A percentile compares a stretch with the other conserved stretches of the same genome.
These are phyloP conservation scores for Calonectria montana DNA, from an alignment of 2,329 filamentous ascomycete genomes.

Conservation along the genomic window DNA sequence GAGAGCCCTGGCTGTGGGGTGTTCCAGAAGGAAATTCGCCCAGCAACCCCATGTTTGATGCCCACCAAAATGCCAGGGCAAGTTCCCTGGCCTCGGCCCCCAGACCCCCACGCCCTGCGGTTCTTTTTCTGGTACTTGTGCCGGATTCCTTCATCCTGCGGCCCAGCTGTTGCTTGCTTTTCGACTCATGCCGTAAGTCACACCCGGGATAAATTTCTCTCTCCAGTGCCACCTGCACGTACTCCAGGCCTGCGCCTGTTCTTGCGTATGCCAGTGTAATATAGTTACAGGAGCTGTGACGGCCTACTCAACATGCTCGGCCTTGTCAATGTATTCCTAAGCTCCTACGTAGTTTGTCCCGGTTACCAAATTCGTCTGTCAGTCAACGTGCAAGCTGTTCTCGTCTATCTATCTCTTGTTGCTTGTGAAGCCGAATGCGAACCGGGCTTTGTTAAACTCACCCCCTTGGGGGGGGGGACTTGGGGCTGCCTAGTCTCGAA, in stretches of 20 bases:
- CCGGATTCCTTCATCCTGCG: constrained; percentile 17
- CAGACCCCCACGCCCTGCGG: constrained; percentile 24
- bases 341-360: constrained; percentile 7
- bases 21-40: constrained; percentile 38
- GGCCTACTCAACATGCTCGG: not conserved
- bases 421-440: not conserved
- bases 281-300: constrained; percentile 12
- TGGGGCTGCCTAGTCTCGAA: constrained; percentile 16
- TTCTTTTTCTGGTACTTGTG: constrained; percentile 28
- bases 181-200: not conserved
- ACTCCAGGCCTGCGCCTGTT: not conserved
- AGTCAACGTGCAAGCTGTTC: not conserved
- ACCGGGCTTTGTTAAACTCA: constrained; percentile 2
- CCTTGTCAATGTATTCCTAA: constrained; percentile 6
- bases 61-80: constrained; percentile 13
- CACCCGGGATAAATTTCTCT: constrained; percentile 2
- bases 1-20: constrained; percentile 18
- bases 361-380: not conserved
- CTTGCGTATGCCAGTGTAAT: constrained; percentile 14
- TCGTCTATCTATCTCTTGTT: constrained; percentile 6
- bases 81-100: constrained; percentile 12
- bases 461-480: constrained; percentile 6
- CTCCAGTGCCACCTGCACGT: not conserved
- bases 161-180: not conserved
- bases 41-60: constrained; percentile 29